Evolutionary conservation across 371 early-diverging fungal species (phyloP).

Genomic region (Mucor mucedo): DNA sequence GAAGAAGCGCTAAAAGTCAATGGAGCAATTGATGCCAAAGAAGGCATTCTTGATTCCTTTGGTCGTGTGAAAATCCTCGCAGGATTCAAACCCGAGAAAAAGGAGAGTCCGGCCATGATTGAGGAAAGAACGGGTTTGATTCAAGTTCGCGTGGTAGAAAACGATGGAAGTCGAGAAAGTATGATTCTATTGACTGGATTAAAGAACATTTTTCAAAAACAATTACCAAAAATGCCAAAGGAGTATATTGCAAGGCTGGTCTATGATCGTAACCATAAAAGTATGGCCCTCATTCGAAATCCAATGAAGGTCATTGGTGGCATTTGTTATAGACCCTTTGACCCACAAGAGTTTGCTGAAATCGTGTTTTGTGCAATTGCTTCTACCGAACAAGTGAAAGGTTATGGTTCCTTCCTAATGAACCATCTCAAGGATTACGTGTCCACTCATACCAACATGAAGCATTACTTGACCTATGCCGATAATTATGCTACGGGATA

Average conservation of each 20-base stretch:
- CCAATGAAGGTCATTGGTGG: slow-evolving; percentile 92
- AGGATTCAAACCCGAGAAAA: slow-evolving; percentile 25
- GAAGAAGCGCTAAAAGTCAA: slow-evolving; percentile 29
- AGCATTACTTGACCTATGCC: slow-evolving; percentile 98
- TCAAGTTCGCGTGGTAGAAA: slow-evolving; percentile 80
- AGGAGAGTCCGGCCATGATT: slow-evolving; percentile 34
- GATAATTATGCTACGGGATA: slow-evolving; percentile 99
- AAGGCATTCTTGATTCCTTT: slow-evolving; percentile 19
- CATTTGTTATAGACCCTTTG: slow-evolving; percentile 96
- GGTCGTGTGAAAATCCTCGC: slow-evolving; percentile 26
- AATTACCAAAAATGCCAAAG: slow-evolving; percentile 99
- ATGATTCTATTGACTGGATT: slow-evolving; percentile 93
- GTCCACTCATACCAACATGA: slow-evolving; percentile 65
- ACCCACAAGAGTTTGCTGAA: slow-evolving; percentile 93
- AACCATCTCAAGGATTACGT: slow-evolving; percentile 94
- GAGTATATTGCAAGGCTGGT: slow-evolving; percentile 99
- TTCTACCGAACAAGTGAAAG: slow-evolving; percentile 96
- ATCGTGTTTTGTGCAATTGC: slow-evolving; percentile 99
- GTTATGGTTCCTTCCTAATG: slow-evolving; percentile 95
- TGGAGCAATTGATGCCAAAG: slow-evolving; percentile 28
- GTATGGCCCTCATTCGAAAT: slow-evolving; percentile 71
- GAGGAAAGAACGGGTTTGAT: slow-evolving; percentile 59
- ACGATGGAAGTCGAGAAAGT: slow-evolving; percentile 79
- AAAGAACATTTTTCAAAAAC: slow-evolving; percentile 97
- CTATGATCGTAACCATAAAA: slow-evolving; percentile 87